Base-by-base conservation (phyloP, 2,329 filamentous ascomycete genomes). In the Diaporthe humulicola region DNA sequence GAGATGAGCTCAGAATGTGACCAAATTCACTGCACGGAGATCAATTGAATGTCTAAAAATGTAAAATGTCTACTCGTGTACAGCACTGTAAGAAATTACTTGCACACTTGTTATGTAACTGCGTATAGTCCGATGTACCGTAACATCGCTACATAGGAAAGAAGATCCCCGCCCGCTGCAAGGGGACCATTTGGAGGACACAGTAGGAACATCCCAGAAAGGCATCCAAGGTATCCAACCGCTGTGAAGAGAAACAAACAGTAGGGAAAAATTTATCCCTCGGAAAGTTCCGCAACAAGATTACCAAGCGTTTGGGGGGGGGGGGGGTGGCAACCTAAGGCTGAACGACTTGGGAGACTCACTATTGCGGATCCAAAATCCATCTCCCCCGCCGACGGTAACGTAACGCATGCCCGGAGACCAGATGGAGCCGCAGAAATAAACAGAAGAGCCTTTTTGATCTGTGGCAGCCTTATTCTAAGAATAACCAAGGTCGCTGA, bases 381-480 rank as follows among this genome's bases (percentile, higher is more conserved):
- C 8, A 61, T 3, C 30, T 52, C 15, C 28, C 38, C 38, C 25
- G 12, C 36, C 64, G 22, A 67, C 45, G 40, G 33, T 9, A 36
- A 36, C 15, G 19, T 4, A 57, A 12, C 3, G 25, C 17, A 48
- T 2, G 25, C 25, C 60, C 25, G 40, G 22, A 30, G 2, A 19
- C 45, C 30, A 38, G 30, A 38, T 19, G 64, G 33, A 14, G n/a
- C 48, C 48, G 9, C 48, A 25, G n/a, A 4, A 14, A 28, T n/a
- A 25, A 1, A 28, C n/a, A 15, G 14, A 33, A 54, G 22, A 30
- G 2, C 58, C 2, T 50, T 66, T 50, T 50, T 36, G 45, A n/a
- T 38, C 45, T 33, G 33, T 50, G 36, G n/a, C 64, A 28, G 22
- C 64, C 64, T 52, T 40, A 69, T 54, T 54, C 64, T 69, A 54